Conservation (phyloP, 2,329 filamentous ascomycete species). For the Dothistroma pini region DNA sequence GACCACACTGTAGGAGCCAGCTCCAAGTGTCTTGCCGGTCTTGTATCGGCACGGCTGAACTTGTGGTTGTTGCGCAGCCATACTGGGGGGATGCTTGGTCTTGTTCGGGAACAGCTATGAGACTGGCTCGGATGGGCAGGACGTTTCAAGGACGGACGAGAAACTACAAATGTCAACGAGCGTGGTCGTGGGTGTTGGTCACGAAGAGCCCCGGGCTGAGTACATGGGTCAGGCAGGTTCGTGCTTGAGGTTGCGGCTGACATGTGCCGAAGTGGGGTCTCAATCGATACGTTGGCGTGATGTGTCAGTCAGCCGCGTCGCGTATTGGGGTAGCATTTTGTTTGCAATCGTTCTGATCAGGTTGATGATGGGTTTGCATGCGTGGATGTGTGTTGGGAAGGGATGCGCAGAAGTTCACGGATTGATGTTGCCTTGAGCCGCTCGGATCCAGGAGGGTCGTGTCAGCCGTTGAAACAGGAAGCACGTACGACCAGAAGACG, state of each 20-base stretch:
- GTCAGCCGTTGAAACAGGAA: not conserved
- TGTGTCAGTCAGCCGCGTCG: not conserved
- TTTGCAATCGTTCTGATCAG: not conserved
- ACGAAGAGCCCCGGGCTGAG: not conserved
- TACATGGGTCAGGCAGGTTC: constrained; percentile 1
- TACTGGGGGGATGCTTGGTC: constrained; percentile 8
- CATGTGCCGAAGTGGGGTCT: constrained; percentile 5
- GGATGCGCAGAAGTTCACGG: not conserved
- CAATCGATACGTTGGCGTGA: constrained; percentile 1
- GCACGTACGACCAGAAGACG: not conserved
- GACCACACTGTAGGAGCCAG: constrained; percentile 95
- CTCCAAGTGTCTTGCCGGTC: constrained; percentile 94
- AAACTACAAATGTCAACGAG: not conserved
- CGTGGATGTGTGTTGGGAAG: not conserved
- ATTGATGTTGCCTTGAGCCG: not conserved
- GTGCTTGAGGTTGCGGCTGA: constrained; percentile 5
- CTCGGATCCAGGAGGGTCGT: not conserved
- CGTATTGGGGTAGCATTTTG: not conserved
- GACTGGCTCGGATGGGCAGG: not conserved
- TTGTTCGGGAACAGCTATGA: not conserved
- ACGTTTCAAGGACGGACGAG: not conserved
- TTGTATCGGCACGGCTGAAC: constrained; percentile 97
- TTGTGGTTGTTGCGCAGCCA: constrained; percentile 45
- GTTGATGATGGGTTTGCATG: not conserved
- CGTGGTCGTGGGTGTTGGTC: not conserved